Conservation (phyloP, 2,329 filamentous ascomycete species). For the Stachybotrys elegans region DNA sequence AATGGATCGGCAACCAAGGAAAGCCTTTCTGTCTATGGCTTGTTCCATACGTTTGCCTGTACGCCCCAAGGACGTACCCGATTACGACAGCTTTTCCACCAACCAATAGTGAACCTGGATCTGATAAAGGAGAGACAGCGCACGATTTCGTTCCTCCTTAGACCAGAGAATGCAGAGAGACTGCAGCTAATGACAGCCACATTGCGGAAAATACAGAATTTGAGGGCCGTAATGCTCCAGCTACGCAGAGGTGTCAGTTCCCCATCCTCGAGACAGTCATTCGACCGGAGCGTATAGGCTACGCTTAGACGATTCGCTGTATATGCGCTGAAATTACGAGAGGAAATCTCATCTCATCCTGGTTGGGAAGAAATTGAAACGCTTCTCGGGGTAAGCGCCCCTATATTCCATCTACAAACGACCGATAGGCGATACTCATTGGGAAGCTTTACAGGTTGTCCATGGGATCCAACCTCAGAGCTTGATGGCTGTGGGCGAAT, state of each 20-base stretch:
- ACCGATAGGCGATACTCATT: too few species aligned
- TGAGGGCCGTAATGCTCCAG: slow-evolving; percentile 62
- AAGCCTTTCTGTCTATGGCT: slow-evolving; percentile 74
- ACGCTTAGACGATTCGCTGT: slow-evolving; percentile 68
- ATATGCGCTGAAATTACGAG: slow-evolving; percentile 63
- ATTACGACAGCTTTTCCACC: slow-evolving; percentile 76
- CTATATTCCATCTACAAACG: too few species aligned
- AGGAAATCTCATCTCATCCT: slow-evolving; percentile 39
- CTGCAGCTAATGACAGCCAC: slow-evolving; percentile 53
- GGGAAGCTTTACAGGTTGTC: slow-evolving; percentile 47
- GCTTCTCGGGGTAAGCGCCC: slow-evolving; percentile 35
- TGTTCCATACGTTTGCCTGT: slow-evolving; percentile 69
- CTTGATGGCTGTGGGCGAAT: slow-evolving; percentile 61
- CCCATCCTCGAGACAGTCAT: slow-evolving; percentile 40
- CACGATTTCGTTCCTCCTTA: slow-evolving; percentile 62
- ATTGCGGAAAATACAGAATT: slow-evolving; percentile 70
- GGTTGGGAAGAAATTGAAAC: slow-evolving; percentile 12
- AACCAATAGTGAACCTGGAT: slow-evolving; percentile 64
- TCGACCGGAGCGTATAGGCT: slow-evolving; percentile 67
- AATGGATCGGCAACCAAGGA: slow-evolving; percentile 63
- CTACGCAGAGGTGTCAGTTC: slow-evolving; percentile 72
- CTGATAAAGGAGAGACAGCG: slow-evolving; percentile 68
- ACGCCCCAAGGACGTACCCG: slow-evolving; percentile 73
- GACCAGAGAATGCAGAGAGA: slow-evolving; percentile 58
- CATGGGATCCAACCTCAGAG: slow-evolving; percentile 52